Percentiles rank a stretch among this genome's conserved stretches.
These are phyloP conservation scores for Cystobasidiaceae sp. DNA, from an alignment of 1,284 basidiomycete genomes.

Conservation along the genomic window DNA sequence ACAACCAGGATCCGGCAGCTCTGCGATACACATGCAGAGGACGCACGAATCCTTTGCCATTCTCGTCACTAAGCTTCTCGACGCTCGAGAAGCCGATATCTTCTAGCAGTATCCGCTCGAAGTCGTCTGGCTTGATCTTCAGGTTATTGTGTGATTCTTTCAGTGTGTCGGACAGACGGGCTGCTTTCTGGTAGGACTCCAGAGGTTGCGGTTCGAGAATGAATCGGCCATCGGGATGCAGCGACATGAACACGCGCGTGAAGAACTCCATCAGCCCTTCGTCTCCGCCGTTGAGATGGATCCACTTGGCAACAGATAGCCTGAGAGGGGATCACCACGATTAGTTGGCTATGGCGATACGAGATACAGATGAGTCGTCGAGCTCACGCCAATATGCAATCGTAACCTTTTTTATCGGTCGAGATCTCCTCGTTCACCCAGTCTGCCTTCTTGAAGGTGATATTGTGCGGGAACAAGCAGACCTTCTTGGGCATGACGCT, in stretches of 20 bases:
- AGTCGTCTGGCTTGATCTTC: conserved; percentile 47
- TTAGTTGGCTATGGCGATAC: not conserved
- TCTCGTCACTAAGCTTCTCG: conserved; percentile 55
- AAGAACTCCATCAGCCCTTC: conserved; percentile 62
- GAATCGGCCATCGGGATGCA: conserved; percentile 58
- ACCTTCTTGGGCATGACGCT: conserved; percentile 34
- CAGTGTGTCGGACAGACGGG: conserved; percentile 52
- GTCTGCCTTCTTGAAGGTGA: conserved; percentile 62
- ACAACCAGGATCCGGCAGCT: conserved; percentile 31
- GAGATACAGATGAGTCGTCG: not conserved
- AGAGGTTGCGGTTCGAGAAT: conserved; percentile 72
- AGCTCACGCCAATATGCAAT: conserved; percentile 64
- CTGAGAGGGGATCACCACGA: conserved; percentile 48
- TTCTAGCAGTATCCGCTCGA: conserved; percentile 53
- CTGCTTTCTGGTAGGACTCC: conserved; percentile 69
- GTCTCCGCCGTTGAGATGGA: conserved; percentile 70
- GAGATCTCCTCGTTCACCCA: conserved; percentile 60
- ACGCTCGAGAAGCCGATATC: conserved; percentile 59
- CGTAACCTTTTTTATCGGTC: conserved; percentile 59
- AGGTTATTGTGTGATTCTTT: not conserved
- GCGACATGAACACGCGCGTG: conserved; percentile 54
- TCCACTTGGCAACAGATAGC: conserved; percentile 78
- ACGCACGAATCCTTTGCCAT: conserved; percentile 50
- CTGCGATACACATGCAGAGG: conserved; percentile 31
- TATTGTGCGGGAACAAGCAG: conserved; percentile 63